Evolutionary conservation across 2,329 filamentous ascomycete genomes (phyloP).

Genomic region (Ciborinia camelliae): DNA sequence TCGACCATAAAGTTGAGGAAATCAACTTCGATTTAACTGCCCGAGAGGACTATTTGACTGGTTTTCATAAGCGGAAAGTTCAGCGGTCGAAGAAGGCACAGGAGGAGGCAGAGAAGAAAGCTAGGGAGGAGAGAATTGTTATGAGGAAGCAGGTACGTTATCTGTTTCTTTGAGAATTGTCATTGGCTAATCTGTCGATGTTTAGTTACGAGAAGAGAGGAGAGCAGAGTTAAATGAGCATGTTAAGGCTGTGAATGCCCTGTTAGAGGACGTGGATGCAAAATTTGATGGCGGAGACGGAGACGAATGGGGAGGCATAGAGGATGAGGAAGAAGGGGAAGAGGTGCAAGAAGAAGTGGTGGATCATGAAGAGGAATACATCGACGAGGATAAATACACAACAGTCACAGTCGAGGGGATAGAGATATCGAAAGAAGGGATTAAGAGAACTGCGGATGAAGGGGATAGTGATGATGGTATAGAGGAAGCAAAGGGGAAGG

Average conservation of each 20-base stretch:
- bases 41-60: conserved; percentile 84
- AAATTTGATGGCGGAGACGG: conserved; percentile 38
- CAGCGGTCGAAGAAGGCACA: conserved; percentile 82
- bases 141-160: conserved; percentile 68
- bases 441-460: conserved; percentile 52
- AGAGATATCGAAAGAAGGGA: conserved; percentile 69
- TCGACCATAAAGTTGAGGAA: conserved; percentile 60
- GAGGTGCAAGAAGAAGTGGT: conserved; percentile 47
- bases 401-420: conserved; percentile 93
- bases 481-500: conserved; percentile 37
- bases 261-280: conserved; percentile 39
- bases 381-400: conserved; percentile 94
- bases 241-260: conserved; percentile 68
- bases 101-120: conserved; percentile 73
- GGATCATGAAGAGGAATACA: conserved; percentile 86
- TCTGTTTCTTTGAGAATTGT: neutral
- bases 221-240: conserved; percentile 79
- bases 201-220: conserved; percentile 77
- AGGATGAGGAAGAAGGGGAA: conserved; percentile 52
- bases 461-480: conserved; percentile 38
- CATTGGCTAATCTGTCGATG: conserved; percentile 20
- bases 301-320: conserved; percentile 42
- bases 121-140: conserved; percentile 70
- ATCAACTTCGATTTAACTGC: conserved; percentile 79
- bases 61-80: conserved; percentile 94